A percentile compares a stretch with the other conserved stretches of the same genome.
Evolutionary conservation across 208 protist genomes (phyloP).

Genomic region (Naegleria lovaniensis): DNA sequence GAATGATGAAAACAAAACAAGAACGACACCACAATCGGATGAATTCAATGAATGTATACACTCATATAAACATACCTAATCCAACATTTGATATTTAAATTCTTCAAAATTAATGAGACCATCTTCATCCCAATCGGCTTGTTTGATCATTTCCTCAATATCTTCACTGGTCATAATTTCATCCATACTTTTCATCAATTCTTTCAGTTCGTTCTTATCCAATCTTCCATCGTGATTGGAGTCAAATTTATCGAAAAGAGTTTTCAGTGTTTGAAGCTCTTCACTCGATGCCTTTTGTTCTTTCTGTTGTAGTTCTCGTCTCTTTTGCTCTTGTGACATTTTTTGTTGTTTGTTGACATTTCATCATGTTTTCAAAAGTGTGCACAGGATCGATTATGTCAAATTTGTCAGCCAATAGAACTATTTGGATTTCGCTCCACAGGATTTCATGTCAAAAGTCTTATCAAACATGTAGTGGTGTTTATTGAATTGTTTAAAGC

Average conservation of each 20-base stretch:
- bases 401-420: neutral
- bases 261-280: neutral
- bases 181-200: neutral
- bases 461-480: too few species aligned
- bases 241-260: neutral
- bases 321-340: neutral
- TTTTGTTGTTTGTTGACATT: neutral
- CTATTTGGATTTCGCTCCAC: too few species aligned
- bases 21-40: too few species aligned
- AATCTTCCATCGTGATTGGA: neutral
- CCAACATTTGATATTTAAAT: constrained; percentile 7
- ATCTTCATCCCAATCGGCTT: constrained; percentile 10
- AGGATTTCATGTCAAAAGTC: too few species aligned
- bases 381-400: neutral
- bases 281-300: neutral
- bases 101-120: neutral
- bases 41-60: too few species aligned
- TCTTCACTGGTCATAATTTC: neutral
- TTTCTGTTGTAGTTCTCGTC: neutral
- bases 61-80: neutral
- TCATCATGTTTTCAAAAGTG: neutral
- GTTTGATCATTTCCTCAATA: constrained; percentile 3
- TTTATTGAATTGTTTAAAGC: too few species aligned
- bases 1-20: too few species aligned
- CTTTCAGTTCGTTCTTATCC: neutral